These are phyloP conservation scores for Capronia epimyces DNA, from an alignment of 2,329 filamentous ascomycete species.

Conservation along the genomic window DNA sequence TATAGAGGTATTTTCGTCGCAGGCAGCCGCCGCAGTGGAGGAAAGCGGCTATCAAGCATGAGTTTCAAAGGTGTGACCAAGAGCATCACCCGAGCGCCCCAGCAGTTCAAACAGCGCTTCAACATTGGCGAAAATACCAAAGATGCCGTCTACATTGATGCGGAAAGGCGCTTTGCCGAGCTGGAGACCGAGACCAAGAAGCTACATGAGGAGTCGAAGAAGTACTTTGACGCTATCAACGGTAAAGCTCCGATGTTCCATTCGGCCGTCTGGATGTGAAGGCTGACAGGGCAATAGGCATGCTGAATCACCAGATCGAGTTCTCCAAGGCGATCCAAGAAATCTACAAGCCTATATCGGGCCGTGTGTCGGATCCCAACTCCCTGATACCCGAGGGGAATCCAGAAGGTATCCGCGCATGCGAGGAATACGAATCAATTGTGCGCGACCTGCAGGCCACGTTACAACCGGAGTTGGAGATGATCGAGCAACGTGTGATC, in stretches of 20 bases:
- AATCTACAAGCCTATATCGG: slow-evolving; percentile 97
- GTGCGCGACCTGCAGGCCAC: slow-evolving; percentile 87
- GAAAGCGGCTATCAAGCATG: slow-evolving; percentile 51
- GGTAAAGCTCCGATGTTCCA: slow-evolving; percentile 42
- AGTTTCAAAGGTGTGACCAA: slow-evolving; percentile 97
- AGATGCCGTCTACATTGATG: slow-evolving; percentile 89
- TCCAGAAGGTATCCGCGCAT: slow-evolving; percentile 85
- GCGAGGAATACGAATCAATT: slow-evolving; percentile 90
- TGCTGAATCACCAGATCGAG: slow-evolving; percentile 95
- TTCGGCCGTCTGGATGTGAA: neutral
- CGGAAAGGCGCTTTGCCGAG: slow-evolving; percentile 88
- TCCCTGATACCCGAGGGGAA: slow-evolving; percentile 78
- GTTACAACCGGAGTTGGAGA: slow-evolving; percentile 85
- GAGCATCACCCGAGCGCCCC: slow-evolving; percentile 80
- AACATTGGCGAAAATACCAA: slow-evolving; percentile 95
- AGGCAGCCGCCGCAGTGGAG: neutral
- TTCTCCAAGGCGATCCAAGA: slow-evolving; percentile 95
- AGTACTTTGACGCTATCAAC: slow-evolving; percentile 97
- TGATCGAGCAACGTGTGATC: slow-evolving; percentile 91
- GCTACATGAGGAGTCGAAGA: slow-evolving; percentile 92
- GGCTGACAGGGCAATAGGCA: slow-evolving; percentile 50
- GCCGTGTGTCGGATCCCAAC: slow-evolving; percentile 87
- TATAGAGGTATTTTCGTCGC: neutral
- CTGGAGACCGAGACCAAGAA: slow-evolving; percentile 94
- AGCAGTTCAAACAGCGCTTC: slow-evolving; percentile 85